A percentile compares a stretch with the other conserved stretches of the same genome.
phyloP scores from a whole-genome alignment of 441 rosid genomes.

The Euphorbia celastroides region DNA sequence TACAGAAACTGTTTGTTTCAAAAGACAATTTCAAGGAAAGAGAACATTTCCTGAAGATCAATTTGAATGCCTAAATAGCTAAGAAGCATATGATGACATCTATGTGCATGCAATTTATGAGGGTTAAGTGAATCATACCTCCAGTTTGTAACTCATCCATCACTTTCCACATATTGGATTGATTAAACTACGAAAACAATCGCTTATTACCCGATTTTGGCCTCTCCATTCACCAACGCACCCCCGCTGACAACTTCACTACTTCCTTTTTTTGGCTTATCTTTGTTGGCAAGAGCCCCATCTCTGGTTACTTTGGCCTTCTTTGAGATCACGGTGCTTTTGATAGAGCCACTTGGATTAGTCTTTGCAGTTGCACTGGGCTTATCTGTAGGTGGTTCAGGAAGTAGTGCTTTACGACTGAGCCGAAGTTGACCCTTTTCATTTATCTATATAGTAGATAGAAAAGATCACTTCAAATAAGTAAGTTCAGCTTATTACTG shows the following conservation, averaged over 20 bases:
- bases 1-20: background rate
- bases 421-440: conserved; percentile 97
- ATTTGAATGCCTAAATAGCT: background rate
- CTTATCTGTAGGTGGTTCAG: conserved; percentile 49
- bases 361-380: conserved; percentile 29
- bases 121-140: conserved; percentile 14
- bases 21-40: background rate
- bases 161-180: conserved; percentile 13
- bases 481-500: background rate
- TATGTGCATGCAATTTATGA: background rate
- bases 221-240: conserved; percentile 65
- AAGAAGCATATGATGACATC: background rate
- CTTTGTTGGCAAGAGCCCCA: conserved; percentile 26
- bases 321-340: conserved; percentile 24
- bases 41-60: background rate
- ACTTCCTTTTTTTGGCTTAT: conserved; percentile 34
- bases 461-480: background rate
- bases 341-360: conserved; percentile 26
- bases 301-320: conserved; percentile 40
- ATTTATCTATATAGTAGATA: conserved; percentile 55
- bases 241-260: conserved; percentile 33
- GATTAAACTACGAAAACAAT: conserved; percentile 5
- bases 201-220: conserved; percentile 46
- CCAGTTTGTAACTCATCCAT: conserved; percentile 16
- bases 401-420: conserved; percentile 82